These are phyloP conservation scores for Podaxis carcinomalis DNA, from an alignment of 768 basidiomycete species.

Conservation along the genomic window DNA sequence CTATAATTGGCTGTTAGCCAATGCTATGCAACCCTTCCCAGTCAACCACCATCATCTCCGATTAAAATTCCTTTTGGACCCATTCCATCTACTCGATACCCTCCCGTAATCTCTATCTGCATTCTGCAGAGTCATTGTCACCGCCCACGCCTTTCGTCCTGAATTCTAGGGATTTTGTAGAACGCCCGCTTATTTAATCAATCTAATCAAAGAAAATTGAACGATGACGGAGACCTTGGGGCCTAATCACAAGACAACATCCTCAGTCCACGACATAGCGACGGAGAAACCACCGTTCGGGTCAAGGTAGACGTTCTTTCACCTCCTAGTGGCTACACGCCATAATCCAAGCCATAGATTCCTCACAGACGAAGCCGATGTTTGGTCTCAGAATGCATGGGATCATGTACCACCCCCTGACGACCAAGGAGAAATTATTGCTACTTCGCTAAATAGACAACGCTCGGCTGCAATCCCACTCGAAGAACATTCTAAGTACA, in stretches of 20 bases:
- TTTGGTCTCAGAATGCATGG: slow-evolving; percentile 90
- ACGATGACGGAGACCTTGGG: not conserved
- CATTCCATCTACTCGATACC: not conserved
- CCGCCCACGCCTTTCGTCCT: not conserved
- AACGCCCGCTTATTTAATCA: not conserved
- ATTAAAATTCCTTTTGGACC: not conserved
- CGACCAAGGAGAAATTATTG: slow-evolving; percentile 75
- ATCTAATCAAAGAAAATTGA: not conserved
- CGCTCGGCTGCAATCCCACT: slow-evolving; percentile 67
- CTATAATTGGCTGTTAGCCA: slow-evolving; percentile 4
- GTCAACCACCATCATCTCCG: slow-evolving; percentile 1
- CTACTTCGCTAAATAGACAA: slow-evolving; percentile 67
- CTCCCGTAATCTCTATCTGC: not conserved
- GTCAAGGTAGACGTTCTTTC: slow-evolving; percentile 43
- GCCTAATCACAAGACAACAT: slow-evolving; percentile 33
- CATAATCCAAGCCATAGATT: slow-evolving; percentile 40
- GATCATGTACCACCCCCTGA: slow-evolving; percentile 83
- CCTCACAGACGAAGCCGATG: slow-evolving; percentile 62
- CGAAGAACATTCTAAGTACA: slow-evolving; percentile 66
- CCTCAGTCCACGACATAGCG: slow-evolving; percentile 61
- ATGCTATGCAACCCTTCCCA: slow-evolving; percentile 6
- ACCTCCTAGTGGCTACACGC: not conserved
- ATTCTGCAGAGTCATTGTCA: not conserved
- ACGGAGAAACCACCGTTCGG: slow-evolving; percentile 65
- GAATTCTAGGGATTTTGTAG: not conserved